Conservation (phyloP, 345 rosid species). For the Hypericum androsaemum region DNA sequence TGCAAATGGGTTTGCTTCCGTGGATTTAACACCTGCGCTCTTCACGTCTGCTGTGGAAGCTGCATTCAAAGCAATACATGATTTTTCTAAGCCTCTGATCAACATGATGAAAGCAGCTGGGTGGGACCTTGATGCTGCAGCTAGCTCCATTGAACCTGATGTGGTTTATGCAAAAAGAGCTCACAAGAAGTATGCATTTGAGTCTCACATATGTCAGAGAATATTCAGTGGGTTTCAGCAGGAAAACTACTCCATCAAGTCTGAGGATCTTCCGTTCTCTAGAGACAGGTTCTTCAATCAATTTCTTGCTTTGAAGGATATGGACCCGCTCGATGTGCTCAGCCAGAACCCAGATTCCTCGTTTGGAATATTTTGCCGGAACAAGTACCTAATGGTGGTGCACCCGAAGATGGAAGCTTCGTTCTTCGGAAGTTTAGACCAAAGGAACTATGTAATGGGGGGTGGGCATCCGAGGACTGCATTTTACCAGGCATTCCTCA, state of each 20-base stretch:
- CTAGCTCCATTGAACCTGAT: slow-evolving; percentile 57
- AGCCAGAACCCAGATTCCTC: slow-evolving; percentile 63
- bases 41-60: slow-evolving; percentile 49
- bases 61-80: slow-evolving; percentile 67
- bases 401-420: slow-evolving; percentile 90
- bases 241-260: slow-evolving; percentile 37
- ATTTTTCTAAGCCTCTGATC: slow-evolving; percentile 71
- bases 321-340: slow-evolving; percentile 59
- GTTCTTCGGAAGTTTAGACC: slow-evolving; percentile 72
- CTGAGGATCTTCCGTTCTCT: slow-evolving; percentile 24
- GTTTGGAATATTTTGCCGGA: slow-evolving; percentile 64
- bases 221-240: slow-evolving; percentile 78
- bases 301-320: slow-evolving; percentile 53
- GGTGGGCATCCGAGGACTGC: slow-evolving; percentile 80
- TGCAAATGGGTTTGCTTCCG: slow-evolving; percentile 35
- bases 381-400: slow-evolving; percentile 54
- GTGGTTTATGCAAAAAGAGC: slow-evolving; percentile 74
- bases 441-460: slow-evolving; percentile 51
- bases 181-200: slow-evolving; percentile 75
- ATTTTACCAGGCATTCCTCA: slow-evolving; percentile 65
- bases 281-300: slow-evolving; percentile 65
- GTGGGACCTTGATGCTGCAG: slow-evolving; percentile 91
- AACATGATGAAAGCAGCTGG: slow-evolving; percentile 93
- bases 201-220: slow-evolving; percentile 73
- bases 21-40: slow-evolving; percentile 53